Evolutionary conservation across 768 basidiomycete genomes (phyloP).

Genomic region (Phanerodontia chrysosporium): DNA sequence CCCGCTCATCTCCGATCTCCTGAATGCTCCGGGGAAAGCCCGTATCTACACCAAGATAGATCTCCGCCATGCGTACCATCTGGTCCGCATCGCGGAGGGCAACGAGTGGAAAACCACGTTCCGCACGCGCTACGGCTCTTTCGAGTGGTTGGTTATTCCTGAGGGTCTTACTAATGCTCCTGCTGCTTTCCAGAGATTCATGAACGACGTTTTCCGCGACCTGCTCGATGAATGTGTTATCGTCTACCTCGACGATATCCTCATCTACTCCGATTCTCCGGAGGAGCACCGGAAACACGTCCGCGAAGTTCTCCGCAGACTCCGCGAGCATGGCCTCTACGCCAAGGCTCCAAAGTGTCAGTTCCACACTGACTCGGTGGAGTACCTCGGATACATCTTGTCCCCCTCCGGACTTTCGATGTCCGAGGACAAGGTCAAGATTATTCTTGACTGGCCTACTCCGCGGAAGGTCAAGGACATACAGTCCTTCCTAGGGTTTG

Average conservation of each 20-base stretch:
- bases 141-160: conserved; percentile 32
- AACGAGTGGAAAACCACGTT: conserved; percentile 40
- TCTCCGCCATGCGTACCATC: conserved; percentile 36
- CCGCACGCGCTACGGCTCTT: conserved; percentile 31
- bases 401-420: conserved; percentile 29
- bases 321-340: conserved; percentile 28
- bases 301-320: conserved; percentile 16
- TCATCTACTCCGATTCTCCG: conserved; percentile 13
- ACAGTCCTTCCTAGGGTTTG: conserved; percentile 28
- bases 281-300: conserved; percentile 17
- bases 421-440: conserved; percentile 36
- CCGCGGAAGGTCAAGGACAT: conserved; percentile 24
- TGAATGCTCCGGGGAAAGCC: conserved; percentile 14
- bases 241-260: conserved; percentile 13
- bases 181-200: conserved; percentile 10
- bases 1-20: conserved; percentile 28
- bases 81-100: conserved; percentile 33
- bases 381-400: conserved; percentile 41
- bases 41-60: conserved; percentile 35
- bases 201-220: conserved; percentile 15
- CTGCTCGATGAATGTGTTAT: conserved; percentile 9
- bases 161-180: conserved; percentile 23
- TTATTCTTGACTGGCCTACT: conserved; percentile 27
- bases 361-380: conserved; percentile 32
- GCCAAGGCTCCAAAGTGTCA: conserved; percentile 30